Conservation (phyloP, 495 filamentous ascomycete species). For the Penicillium malachiteum region DNA sequence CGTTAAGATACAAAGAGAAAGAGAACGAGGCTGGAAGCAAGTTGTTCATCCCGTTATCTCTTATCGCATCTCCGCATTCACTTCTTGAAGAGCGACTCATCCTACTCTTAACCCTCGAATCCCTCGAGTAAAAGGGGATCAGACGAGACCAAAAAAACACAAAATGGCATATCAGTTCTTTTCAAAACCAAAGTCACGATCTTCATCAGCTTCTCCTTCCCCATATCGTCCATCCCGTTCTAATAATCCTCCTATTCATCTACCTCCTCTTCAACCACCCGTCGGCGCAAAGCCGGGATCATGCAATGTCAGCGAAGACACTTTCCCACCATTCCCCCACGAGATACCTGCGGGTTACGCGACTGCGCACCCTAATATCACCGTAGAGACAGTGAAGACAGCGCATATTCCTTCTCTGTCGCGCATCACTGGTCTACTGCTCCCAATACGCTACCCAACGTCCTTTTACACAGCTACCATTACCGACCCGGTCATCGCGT, state of each 20-base stretch:
- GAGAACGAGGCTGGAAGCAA: conserved; percentile 19
- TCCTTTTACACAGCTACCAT: conserved; percentile 80
- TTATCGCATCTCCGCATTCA: conserved; percentile 44
- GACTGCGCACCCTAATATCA: conserved; percentile 43
- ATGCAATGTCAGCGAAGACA: conserved; percentile 23
- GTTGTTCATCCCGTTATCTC: conserved; percentile 33
- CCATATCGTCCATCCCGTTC: conserved; percentile 8
- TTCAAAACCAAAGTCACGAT: conserved; percentile 31
- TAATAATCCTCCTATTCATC: conserved; percentile 33
- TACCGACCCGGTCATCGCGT: conserved; percentile 61
- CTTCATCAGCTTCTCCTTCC: conserved; percentile 29
- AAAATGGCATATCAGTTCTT: conserved; percentile 48
- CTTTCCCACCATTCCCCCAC: conserved; percentile 37
- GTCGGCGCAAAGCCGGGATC: conserved; percentile 27
- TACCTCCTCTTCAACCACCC: conserved; percentile 26
- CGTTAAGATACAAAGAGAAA: background rate
- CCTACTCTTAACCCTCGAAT: conserved; percentile 6
- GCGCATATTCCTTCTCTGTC: conserved; percentile 71
- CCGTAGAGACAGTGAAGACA: conserved; percentile 57
- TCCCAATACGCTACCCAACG: conserved; percentile 85
- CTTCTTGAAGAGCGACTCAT: background rate
- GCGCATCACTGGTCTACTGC: conserved; percentile 76
- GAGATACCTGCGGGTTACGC: conserved; percentile 28
- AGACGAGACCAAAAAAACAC: background rate
- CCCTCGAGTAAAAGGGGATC: background rate